phyloP scores from a whole-genome alignment of 805 yeast genomes.

The Yarrowia sp. region DNA sequence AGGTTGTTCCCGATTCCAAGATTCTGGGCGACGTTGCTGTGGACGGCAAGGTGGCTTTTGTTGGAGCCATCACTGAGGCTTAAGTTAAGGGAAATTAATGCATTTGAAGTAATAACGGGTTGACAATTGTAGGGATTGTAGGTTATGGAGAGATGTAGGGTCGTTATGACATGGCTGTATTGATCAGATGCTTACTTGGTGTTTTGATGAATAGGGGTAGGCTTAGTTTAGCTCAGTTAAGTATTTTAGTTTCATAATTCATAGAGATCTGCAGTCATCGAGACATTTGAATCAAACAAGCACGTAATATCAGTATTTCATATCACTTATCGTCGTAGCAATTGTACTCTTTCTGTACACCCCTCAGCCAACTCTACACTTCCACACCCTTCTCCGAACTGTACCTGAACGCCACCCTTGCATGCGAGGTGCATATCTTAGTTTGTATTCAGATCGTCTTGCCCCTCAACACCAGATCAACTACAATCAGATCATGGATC shows the following conservation, averaged over 20 bases:
- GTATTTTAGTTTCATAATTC: too few species aligned
- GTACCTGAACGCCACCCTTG: not conserved
- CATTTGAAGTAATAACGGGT: not conserved
- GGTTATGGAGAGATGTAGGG: too few species aligned
- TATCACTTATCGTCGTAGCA: too few species aligned
- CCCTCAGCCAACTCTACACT: not conserved
- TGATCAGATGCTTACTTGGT: too few species aligned
- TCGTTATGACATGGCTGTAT: too few species aligned
- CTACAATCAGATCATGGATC: constrained; percentile 6
- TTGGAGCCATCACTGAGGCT: constrained; percentile 18
- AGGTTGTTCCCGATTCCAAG: constrained; percentile 28
- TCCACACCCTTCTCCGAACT: not conserved
- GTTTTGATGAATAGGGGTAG: too few species aligned
- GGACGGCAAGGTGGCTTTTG: constrained; percentile 25
- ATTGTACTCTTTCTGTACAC: too few species aligned
- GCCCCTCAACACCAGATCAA: not conserved
- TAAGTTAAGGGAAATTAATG: not conserved
- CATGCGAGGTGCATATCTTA: not conserved
- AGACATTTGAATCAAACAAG: too few species aligned
- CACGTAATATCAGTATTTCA: too few species aligned
- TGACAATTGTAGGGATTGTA: not conserved
- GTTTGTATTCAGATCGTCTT: not conserved
- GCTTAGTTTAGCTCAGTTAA: too few species aligned
- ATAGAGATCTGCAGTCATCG: too few species aligned
- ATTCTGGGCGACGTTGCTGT: constrained; percentile 23